Evolutionary conservation across 2,329 filamentous ascomycete genomes (phyloP).

Genomic region (Cladosporium cucumerinum): DNA sequence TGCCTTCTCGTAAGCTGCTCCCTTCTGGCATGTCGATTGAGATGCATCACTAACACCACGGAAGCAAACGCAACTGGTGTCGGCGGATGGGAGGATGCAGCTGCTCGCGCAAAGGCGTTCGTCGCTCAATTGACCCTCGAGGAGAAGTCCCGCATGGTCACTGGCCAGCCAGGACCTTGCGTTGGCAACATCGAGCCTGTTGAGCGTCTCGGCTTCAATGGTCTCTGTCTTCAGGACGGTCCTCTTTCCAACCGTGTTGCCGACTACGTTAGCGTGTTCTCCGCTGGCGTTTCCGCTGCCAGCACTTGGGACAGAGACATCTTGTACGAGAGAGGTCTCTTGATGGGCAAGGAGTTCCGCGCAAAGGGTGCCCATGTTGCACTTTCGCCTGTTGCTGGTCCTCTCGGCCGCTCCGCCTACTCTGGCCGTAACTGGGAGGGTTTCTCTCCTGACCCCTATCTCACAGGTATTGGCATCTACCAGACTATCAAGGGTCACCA

Average conservation of each 20-base stretch:
- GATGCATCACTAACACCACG: neutral
- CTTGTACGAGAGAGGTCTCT: slow-evolving; percentile 42
- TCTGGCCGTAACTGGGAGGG: slow-evolving; percentile 46
- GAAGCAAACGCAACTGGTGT: slow-evolving; percentile 20
- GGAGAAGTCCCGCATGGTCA: slow-evolving; percentile 42
- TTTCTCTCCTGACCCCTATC: slow-evolving; percentile 64
- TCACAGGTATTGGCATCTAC: slow-evolving; percentile 50
- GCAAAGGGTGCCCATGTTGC: slow-evolving; percentile 54
- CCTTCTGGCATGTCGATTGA: neutral
- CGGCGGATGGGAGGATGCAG: slow-evolving; percentile 17
- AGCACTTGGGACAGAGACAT: slow-evolving; percentile 78
- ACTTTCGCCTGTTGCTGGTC: slow-evolving; percentile 38
- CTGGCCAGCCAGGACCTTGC: slow-evolving; percentile 31
- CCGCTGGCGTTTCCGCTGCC: slow-evolving; percentile 78
- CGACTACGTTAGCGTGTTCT: slow-evolving; percentile 58
- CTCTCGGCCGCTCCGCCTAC: slow-evolving; percentile 19
- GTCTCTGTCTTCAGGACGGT: slow-evolving; percentile 75
- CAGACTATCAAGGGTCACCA: slow-evolving; percentile 50
- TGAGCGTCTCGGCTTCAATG: slow-evolving; percentile 31
- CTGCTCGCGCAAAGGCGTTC: slow-evolving; percentile 33
- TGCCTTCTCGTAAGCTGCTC: slow-evolving; percentile 5
- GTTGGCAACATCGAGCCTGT: slow-evolving; percentile 37
- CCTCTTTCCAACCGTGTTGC: slow-evolving; percentile 45
- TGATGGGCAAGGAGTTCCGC: slow-evolving; percentile 33
- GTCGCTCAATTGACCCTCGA: slow-evolving; percentile 38